Conservation (phyloP, 352 stramenopile species). For the Peronosclerospora sorghi region DNA sequence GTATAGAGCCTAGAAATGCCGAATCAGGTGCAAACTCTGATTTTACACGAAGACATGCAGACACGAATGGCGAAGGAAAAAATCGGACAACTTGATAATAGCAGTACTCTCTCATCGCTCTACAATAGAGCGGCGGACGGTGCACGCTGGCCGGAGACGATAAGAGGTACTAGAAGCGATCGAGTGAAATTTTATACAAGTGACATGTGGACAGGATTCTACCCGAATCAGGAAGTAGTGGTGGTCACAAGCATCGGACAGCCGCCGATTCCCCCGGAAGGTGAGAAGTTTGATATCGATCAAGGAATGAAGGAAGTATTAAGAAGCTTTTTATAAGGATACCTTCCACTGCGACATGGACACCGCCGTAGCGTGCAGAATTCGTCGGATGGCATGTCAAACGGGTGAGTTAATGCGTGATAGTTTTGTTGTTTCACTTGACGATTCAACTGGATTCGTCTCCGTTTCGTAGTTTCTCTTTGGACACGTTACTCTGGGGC, state of each 20-base stretch:
- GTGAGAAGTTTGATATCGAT: slow-evolving; percentile 13
- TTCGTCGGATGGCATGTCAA: slow-evolving; percentile 2
- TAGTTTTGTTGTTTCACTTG: not conserved
- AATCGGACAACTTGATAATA: not conserved
- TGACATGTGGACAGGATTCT: slow-evolving; percentile 44
- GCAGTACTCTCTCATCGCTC: not conserved
- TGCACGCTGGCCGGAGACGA: slow-evolving; percentile 4
- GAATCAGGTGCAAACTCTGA: slow-evolving; percentile 19
- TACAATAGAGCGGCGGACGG: not conserved
- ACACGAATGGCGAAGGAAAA: not conserved
- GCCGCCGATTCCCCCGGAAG: slow-evolving; percentile 39
- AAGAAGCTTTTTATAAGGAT: slow-evolving; percentile 21
- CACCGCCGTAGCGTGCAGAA: slow-evolving; percentile 17
- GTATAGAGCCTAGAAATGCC: slow-evolving; percentile 22
- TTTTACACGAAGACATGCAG: slow-evolving; percentile 3
- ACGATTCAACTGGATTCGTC: not conserved
- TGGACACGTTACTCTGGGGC: slow-evolving; percentile 61
- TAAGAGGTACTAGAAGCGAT: slow-evolving; percentile 11
- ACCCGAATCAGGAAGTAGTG: slow-evolving; percentile 38
- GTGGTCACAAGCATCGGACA: slow-evolving; percentile 47
- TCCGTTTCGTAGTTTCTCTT: slow-evolving; percentile 34
- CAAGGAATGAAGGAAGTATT: not conserved
- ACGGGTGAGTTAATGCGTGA: slow-evolving; percentile 9
- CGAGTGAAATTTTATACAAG: slow-evolving; percentile 26
- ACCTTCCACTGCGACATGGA: slow-evolving; percentile 46